Evolutionary conservation across 805 yeast genomes (phyloP).

Genomic region (Sungouiozyma ichnusensis): DNA sequence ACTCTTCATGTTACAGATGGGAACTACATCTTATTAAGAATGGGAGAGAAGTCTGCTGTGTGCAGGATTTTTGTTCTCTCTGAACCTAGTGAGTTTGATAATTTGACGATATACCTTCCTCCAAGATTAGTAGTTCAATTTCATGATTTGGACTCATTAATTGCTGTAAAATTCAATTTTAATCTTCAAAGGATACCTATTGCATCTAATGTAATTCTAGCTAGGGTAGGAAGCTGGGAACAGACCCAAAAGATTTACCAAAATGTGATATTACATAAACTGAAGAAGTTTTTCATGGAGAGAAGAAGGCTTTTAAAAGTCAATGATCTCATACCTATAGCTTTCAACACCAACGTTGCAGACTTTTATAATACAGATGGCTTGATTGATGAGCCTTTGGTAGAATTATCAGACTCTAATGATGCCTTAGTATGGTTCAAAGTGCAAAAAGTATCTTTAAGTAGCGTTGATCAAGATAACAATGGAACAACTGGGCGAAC

Average conservation of each 20-base stretch:
- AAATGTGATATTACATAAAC: constrained; percentile 38
- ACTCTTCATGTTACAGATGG: constrained; percentile 19
- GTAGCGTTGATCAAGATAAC: constrained; percentile 9
- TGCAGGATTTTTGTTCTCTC: constrained; percentile 15
- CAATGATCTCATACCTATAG: constrained; percentile 69
- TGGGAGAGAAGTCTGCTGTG: neutral
- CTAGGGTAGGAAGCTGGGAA: constrained; percentile 20
- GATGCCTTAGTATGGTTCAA: constrained; percentile 82
- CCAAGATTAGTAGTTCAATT: constrained; percentile 20
- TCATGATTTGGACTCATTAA: constrained; percentile 1
- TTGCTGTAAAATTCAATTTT: constrained; percentile 5
- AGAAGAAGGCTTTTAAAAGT: constrained; percentile 45
- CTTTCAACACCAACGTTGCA: constrained; percentile 41
- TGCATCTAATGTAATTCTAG: constrained; percentile 17
- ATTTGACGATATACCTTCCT: constrained; percentile 11
- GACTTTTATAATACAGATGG: constrained; percentile 5
- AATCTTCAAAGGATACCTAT: constrained; percentile 7
- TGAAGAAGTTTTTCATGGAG: constrained; percentile 51
- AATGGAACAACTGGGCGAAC: neutral
- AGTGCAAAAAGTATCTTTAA: constrained; percentile 38
- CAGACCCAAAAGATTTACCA: constrained; percentile 24
- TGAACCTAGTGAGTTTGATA: constrained; percentile 14
- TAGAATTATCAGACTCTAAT: constrained; percentile 28
- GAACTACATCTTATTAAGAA: constrained; percentile 8
- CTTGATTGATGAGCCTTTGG: neutral